Conservation (phyloP, 2,329 filamentous ascomycete genomes). For the Aureobasidium sp. region DNA sequence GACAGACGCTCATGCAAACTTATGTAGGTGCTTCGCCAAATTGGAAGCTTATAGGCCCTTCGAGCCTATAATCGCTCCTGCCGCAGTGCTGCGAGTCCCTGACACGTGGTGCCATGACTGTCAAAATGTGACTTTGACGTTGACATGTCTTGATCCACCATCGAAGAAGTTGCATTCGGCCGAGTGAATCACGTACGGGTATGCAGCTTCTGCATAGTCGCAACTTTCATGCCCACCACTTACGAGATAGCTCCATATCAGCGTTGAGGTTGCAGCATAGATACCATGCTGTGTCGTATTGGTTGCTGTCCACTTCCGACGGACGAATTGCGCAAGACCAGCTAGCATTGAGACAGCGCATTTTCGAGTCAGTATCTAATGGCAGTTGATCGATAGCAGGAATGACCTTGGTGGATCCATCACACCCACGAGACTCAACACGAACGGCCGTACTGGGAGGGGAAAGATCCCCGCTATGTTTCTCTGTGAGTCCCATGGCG, state of each 20-base stretch:
- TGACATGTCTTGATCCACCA: background rate
- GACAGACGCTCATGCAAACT: background rate
- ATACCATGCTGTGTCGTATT: background rate
- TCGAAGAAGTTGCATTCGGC: background rate
- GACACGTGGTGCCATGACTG: background rate
- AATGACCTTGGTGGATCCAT: background rate
- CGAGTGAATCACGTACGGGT: background rate
- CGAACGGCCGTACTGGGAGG: background rate
- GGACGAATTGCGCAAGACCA: background rate
- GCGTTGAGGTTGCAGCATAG: background rate
- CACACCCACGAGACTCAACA: background rate
- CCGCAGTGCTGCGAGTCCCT: background rate
- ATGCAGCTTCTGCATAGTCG: background rate
- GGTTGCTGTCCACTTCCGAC: background rate
- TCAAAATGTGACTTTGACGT: background rate
- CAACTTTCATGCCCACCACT: background rate
- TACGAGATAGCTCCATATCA: background rate
- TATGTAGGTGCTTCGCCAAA: background rate
- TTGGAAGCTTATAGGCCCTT: background rate
- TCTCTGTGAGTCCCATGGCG: background rate
- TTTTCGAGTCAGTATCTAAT: background rate
- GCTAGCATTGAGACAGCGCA: background rate
- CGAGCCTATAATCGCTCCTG: background rate
- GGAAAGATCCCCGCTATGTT: background rate
- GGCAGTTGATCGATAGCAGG: conserved; percentile 1